Evolutionary conservation across 2,329 filamentous ascomycete species (phyloP).

Genomic region (Verticillium nonalfalfae): DNA sequence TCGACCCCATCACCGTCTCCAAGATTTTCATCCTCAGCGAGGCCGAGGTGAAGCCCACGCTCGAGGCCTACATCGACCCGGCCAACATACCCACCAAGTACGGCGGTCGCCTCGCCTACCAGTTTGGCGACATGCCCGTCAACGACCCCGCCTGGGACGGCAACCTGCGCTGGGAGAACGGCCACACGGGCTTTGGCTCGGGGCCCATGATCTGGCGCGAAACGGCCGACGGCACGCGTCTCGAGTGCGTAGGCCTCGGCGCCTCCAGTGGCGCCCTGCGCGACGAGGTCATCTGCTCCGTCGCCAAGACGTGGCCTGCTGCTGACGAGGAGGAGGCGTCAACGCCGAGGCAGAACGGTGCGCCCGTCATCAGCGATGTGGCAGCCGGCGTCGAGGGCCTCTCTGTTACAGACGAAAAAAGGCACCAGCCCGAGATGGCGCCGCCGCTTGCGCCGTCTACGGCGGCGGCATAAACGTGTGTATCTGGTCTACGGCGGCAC

Average conservation of each 20-base stretch:
- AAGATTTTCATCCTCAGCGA: constrained; percentile 88
- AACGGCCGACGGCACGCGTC: constrained; percentile 32
- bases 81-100: constrained; percentile 84
- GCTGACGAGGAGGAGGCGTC: not conserved
- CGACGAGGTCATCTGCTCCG: constrained; percentile 41
- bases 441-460: not conserved
- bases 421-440: constrained; percentile 1
- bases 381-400: not conserved
- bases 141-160: constrained; percentile 58
- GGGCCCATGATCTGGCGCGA: constrained; percentile 54
- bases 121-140: constrained; percentile 68
- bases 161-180: constrained; percentile 45
- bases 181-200: constrained; percentile 43
- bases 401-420: constrained; percentile 3
- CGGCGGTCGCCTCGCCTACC: constrained; percentile 78
- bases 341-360: not conserved
- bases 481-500: too few species aligned
- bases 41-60: constrained; percentile 67
- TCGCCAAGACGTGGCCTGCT: constrained; percentile 35
- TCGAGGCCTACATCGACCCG: constrained; percentile 75
- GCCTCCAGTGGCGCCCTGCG: constrained; percentile 36
- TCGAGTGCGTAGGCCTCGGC: constrained; percentile 50
- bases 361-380: not conserved
- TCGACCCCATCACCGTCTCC: constrained; percentile 85
- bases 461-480: constrained; percentile 1